Percentiles rank a stretch among this genome's conserved stretches.
Conservation (phyloP, 2,329 filamentous ascomycete species). For the Phialocephala sp. region DNA sequence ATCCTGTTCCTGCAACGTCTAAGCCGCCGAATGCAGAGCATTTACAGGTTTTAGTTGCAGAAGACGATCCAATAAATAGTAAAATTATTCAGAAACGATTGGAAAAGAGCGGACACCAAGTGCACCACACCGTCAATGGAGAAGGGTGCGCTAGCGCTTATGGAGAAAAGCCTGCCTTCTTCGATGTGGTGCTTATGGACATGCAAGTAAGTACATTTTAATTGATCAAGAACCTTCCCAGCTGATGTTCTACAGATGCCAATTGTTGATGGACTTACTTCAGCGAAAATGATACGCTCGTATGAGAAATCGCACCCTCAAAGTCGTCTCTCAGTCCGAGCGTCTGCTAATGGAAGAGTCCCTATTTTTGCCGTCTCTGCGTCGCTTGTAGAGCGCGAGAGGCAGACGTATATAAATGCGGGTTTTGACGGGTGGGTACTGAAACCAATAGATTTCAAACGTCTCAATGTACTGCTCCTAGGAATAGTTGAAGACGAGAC, state of each 20-base stretch:
- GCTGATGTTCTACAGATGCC: conserved; percentile 72
- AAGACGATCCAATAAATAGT: conserved; percentile 89
- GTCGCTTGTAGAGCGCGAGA: conserved; percentile 74
- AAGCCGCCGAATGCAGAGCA: conserved; percentile 31
- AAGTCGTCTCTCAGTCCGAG: conserved; percentile 61
- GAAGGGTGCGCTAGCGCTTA: conserved; percentile 81
- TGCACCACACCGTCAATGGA: conserved; percentile 78
- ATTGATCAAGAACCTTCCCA: not conserved
- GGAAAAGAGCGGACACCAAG: conserved; percentile 75
- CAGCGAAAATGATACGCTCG: conserved; percentile 82
- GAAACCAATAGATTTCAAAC: conserved; percentile 83
- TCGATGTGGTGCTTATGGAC: conserved; percentile 88
- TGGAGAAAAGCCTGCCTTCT: conserved; percentile 63
- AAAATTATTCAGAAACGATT: conserved; percentile 80
- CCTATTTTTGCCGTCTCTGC: conserved; percentile 90
- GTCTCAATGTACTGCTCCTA: conserved; percentile 70
- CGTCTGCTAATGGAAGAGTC: conserved; percentile 66
- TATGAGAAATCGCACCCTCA: conserved; percentile 63
- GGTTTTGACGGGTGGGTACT: conserved; percentile 93
- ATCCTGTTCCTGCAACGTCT: not conserved
- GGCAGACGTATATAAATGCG: conserved; percentile 71
- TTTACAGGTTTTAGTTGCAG: conserved; percentile 74
- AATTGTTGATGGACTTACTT: conserved; percentile 82
- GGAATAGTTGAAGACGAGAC: conserved; percentile 69
- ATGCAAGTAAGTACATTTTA: conserved; percentile 71